Evolutionary conservation across 176 grass and related monocot genomes (phyloP), one percentile per base, ranked within the genome.

Genomic region (Thinopyrum elongatum): DNA sequence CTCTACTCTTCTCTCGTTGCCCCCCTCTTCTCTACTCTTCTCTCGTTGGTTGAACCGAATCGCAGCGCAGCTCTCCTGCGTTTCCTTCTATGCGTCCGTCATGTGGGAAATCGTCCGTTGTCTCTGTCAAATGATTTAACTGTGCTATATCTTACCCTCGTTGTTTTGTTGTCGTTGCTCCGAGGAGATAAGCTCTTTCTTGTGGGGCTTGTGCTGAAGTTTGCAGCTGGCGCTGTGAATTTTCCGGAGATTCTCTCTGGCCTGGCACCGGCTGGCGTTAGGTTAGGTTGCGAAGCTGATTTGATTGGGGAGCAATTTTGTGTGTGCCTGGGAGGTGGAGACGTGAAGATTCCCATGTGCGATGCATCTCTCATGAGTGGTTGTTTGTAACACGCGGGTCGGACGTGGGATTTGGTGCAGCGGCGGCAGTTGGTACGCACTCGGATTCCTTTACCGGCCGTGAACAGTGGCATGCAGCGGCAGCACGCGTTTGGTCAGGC

Each of bases 1-100:
- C 27, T 65, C 66, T 2, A 9, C 38, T 10, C 39, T 41, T 49
- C 46, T 16, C n/a, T n/a, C n/a, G n/a, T n/a, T n/a, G n/a, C 53
- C 19, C 19, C 51, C 17, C 19, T 13, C 51, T 19, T 53, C 27
- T 65, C 66, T 2, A 9, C 38, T 10, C 5, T 41, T 62, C 7
- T 16, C 29, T 26, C 34, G 83, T 80, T 80, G 31, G 73, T 76
- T 42, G 68, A 68, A 67, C 80, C 60, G 76, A 75, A 68, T 84
- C 68, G 75, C 74, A 83, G 75, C 76, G 75, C 84, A 87, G 80
- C 59, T 35, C 74, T 90, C 74, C 53, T 83, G 80, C 42, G 74
- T 33, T 84, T 79, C 49, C 49, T 58, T 27, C 1, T 19, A 42
- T 70, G 66, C 49, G 49, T 53, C 41, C 26, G 25, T 49, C 46